Conservation (phyloP, 768 basidiomycete genomes). For the Tricholoma sp. region DNA sequence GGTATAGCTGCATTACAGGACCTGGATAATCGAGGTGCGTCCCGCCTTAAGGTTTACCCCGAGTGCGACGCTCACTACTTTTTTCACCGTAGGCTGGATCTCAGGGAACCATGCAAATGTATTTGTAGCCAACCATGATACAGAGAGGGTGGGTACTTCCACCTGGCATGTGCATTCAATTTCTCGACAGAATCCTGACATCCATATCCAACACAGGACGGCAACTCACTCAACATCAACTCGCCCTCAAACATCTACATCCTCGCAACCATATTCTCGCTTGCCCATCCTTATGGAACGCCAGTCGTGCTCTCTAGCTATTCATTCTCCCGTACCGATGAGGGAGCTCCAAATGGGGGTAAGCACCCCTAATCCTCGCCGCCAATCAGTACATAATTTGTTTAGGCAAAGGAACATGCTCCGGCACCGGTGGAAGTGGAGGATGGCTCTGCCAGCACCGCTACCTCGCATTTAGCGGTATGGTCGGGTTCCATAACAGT, state of each 20-base stretch:
- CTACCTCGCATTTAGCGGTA: conserved; percentile 50
- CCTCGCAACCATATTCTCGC: conserved; percentile 55
- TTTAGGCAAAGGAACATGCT: conserved; percentile 45
- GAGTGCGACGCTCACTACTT: not conserved
- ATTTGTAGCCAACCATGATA: conserved; percentile 69
- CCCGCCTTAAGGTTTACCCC: not conserved
- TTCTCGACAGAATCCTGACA: not conserved
- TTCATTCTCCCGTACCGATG: conserved; percentile 43
- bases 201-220: conserved; percentile 30
- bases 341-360: conserved; percentile 59
- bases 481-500: conserved; percentile 60
- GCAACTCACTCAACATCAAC: conserved; percentile 49
- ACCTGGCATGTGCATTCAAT: not conserved
- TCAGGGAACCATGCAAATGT: conserved; percentile 49
- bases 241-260: conserved; percentile 62
- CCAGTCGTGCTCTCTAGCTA: conserved; percentile 62
- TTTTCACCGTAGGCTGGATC: conserved; percentile 46
- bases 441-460: conserved; percentile 70
- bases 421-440: conserved; percentile 40
- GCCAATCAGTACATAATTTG: no score
- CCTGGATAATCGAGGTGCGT: conserved; percentile 43
- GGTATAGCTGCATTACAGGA: conserved; percentile 45
- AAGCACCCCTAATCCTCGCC: no score
- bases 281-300: conserved; percentile 65
- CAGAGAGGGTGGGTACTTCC: conserved; percentile 45